Conservation (phyloP, 2,329 filamentous ascomycete species). For the Diaporthe sp. region DNA sequence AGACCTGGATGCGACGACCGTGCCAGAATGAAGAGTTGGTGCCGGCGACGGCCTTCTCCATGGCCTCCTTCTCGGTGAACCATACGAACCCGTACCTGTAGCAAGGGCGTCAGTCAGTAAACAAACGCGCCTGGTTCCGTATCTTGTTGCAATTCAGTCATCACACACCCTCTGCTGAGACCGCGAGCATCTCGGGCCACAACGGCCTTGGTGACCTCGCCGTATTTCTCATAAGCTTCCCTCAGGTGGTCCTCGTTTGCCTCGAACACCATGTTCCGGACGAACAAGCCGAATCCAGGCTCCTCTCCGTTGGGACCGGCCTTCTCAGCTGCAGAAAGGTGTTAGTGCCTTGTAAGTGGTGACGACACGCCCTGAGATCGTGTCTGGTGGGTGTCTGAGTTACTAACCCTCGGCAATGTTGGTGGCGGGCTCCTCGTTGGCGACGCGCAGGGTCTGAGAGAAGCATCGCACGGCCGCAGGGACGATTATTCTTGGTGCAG, state of each 20-base stretch:
- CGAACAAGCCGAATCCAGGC: slow-evolving; percentile 45
- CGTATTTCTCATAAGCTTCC: slow-evolving; percentile 50
- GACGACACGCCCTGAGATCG: neutral
- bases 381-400: slow-evolving; percentile 9
- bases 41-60: slow-evolving; percentile 44
- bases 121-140: neutral
- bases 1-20: slow-evolving; percentile 50
- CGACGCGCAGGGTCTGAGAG: slow-evolving; percentile 46
- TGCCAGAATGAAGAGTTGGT: slow-evolving; percentile 54
- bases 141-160: neutral
- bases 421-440: slow-evolving; percentile 38
- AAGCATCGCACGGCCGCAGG: slow-evolving; percentile 46
- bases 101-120: slow-evolving; percentile 34
- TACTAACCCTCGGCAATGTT: slow-evolving; percentile 35
- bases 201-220: slow-evolving; percentile 42
- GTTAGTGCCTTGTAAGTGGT: neutral
- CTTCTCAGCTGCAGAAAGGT: neutral
- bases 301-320: slow-evolving; percentile 34
- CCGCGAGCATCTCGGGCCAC: slow-evolving; percentile 51
- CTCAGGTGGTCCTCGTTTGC: slow-evolving; percentile 50
- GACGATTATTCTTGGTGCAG: slow-evolving; percentile 34
- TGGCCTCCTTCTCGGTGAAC: slow-evolving; percentile 43
- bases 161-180: slow-evolving; percentile 50
- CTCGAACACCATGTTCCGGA: slow-evolving; percentile 53
- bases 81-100: slow-evolving; percentile 51